These are phyloP conservation scores for Sarocladium brachiariae DNA, from an alignment of 2,329 filamentous ascomycete genomes.

Conservation along the genomic window DNA sequence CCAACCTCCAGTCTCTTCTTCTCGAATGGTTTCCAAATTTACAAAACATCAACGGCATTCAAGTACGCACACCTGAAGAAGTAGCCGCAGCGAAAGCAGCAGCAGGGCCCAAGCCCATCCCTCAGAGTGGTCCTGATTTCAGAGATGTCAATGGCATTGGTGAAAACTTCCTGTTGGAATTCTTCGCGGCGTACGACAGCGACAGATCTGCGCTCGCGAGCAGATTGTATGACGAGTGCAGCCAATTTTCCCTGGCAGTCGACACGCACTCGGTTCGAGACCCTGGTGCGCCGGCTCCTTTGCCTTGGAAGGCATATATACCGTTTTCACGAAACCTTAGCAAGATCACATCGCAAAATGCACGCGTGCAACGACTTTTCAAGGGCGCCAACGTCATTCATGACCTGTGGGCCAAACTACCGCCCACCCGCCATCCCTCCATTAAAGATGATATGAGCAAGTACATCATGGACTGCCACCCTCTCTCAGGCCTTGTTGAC, in stretches of 20 bases:
- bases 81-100: constrained; percentile 48
- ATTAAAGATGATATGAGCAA: constrained; percentile 60
- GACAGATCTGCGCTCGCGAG: constrained; percentile 57
- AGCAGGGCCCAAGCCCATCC: constrained; percentile 48
- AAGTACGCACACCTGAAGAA: constrained; percentile 67
- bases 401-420: constrained; percentile 62
- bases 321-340: constrained; percentile 72
- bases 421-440: constrained; percentile 67
- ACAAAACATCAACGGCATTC: constrained; percentile 65
- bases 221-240: constrained; percentile 68
- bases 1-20: constrained; percentile 61
- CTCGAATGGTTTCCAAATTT: constrained; percentile 79
- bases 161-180: constrained; percentile 68
- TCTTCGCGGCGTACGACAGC: constrained; percentile 67
- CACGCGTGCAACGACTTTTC: constrained; percentile 59
- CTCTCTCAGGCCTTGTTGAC: constrained; percentile 64
- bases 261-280: constrained; percentile 53
- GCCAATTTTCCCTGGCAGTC: constrained; percentile 68
- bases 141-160: constrained; percentile 67
- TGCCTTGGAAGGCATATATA: constrained; percentile 69
- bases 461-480: constrained; percentile 78
- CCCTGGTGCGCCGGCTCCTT: constrained; percentile 32
- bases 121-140: constrained; percentile 61
- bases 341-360: constrained; percentile 54
- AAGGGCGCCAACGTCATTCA: constrained; percentile 59